Percentiles rank a stretch among this genome's conserved stretches.
Conservation (phyloP, 192 early-diverging fungal genomes). For the Phlyctochytrium bullatum region DNA sequence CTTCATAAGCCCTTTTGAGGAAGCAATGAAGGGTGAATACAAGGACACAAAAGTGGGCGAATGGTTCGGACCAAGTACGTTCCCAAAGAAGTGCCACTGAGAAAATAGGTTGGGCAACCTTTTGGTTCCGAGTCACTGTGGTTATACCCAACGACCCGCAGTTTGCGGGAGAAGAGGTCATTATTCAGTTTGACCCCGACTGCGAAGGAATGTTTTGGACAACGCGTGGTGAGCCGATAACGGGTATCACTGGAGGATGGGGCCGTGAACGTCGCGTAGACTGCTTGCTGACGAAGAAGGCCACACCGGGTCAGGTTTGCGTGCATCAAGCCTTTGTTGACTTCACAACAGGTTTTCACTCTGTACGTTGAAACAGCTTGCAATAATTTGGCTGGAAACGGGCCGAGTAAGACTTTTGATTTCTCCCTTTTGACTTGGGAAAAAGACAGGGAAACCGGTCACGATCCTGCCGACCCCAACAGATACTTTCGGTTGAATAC, state of each 20-base stretch:
- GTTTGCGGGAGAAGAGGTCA: slow-evolving; percentile 74
- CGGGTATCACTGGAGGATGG: slow-evolving; percentile 80
- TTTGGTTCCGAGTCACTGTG: slow-evolving; percentile 57
- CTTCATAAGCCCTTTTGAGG: slow-evolving; percentile 60
- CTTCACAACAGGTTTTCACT: too few relatives aligned
- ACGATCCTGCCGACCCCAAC: slow-evolving; percentile 66
- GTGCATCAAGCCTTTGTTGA: too few relatives aligned
- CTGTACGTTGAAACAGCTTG: slow-evolving; percentile 91
- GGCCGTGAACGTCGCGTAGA: slow-evolving; percentile 55
- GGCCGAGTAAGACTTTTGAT: slow-evolving; percentile 64
- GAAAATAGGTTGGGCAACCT: slow-evolving; percentile 45
- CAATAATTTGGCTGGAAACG: slow-evolving; percentile 92
- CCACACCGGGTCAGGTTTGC: slow-evolving; percentile 33
- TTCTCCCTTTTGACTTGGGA: too few relatives aligned
- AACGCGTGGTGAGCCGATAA: slow-evolving; percentile 73
- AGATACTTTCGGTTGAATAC: slow-evolving; percentile 56
- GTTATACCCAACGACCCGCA: slow-evolving; percentile 67
- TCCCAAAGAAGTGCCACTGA: too few relatives aligned
- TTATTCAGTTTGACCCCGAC: slow-evolving; percentile 84
- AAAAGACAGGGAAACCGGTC: too few relatives aligned
- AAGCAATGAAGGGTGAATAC: slow-evolving; percentile 72
- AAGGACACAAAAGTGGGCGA: slow-evolving; percentile 67
- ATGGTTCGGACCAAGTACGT: slow-evolving; percentile 77
- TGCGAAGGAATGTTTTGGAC: slow-evolving; percentile 92
- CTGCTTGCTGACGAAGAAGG: slow-evolving; percentile 46